phyloP scores from a whole-genome alignment of 164 flowering plant genomes.

The Amborella trichopoda region DNA sequence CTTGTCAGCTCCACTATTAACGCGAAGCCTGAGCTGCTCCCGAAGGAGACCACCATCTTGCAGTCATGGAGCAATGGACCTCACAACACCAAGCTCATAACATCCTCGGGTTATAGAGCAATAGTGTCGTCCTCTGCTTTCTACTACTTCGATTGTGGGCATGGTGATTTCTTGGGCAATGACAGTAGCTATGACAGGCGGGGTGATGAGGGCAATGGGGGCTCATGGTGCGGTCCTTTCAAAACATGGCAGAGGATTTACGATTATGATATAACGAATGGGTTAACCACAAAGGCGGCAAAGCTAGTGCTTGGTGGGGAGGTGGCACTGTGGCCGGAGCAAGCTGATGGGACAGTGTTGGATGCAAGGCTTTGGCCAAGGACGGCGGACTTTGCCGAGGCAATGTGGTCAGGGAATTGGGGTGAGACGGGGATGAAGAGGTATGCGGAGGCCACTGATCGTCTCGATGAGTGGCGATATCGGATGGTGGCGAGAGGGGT shows the following conservation, averaged over 20 bases:
- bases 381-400: constrained; percentile 75
- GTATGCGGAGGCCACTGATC: constrained; percentile 70
- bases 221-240: constrained; percentile 95
- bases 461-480: constrained; percentile 73
- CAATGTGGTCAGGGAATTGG: constrained; percentile 76
- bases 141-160: constrained; percentile 92
- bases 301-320: constrained; percentile 80
- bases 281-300: constrained; percentile 45
- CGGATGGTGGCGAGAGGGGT: constrained; percentile 75
- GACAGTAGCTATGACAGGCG: constrained; percentile 40
- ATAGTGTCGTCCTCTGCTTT: constrained; percentile 75
- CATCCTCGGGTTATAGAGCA: constrained; percentile 57
- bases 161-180: constrained; percentile 72
- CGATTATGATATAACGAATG: constrained; percentile 70
- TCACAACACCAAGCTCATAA: constrained; percentile 54
- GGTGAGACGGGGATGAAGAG: constrained; percentile 71
- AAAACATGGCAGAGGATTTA: constrained; percentile 88
- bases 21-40: constrained; percentile 28
- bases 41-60: constrained; percentile 40
- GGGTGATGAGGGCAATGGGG: constrained; percentile 33
- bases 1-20: constrained; percentile 38
- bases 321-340: constrained; percentile 95
- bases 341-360: constrained; percentile 67
- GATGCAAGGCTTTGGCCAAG: constrained; percentile 81
- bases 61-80: constrained; percentile 91